Evolutionary conservation across 2,329 filamentous ascomycete species (phyloP).

Genomic region (Ophiostoma piceae): DNA sequence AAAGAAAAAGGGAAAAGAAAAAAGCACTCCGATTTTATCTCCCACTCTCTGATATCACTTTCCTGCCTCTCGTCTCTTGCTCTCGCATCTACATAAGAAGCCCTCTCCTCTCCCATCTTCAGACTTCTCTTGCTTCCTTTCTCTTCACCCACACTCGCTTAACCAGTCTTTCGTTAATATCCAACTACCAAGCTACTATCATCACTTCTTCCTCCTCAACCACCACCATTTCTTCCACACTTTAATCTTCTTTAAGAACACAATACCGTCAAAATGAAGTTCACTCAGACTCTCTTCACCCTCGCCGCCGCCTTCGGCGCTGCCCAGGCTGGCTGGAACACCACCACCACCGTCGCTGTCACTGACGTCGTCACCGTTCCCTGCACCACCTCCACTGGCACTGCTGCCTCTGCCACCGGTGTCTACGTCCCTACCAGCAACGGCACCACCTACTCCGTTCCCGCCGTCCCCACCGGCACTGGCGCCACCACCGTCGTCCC

Average conservation of each 20-base stretch:
- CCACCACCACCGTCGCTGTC: slow-evolving; percentile 8
- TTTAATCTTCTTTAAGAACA: neutral
- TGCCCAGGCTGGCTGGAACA: slow-evolving; percentile 16
- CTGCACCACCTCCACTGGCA: slow-evolving; percentile 21
- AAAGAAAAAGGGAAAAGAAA: neutral
- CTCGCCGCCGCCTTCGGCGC: slow-evolving; percentile 23
- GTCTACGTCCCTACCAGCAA: slow-evolving; percentile 16
- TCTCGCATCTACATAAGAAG: slow-evolving; percentile 12
- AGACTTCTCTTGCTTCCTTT: neutral
- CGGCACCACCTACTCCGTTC: slow-evolving; percentile 15
- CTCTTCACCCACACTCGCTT: slow-evolving; percentile 21
- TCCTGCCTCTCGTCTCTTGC: neutral
- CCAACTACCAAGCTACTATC: slow-evolving; percentile 1
- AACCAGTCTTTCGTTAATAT: slow-evolving; percentile 23
- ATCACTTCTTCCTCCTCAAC: neutral
- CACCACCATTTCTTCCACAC: neutral
- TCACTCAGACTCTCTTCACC: slow-evolving; percentile 19
- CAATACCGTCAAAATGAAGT: slow-evolving; percentile 25
- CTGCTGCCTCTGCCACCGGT: slow-evolving; percentile 11
- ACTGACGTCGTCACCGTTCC: slow-evolving; percentile 18
- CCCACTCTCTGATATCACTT: neutral
- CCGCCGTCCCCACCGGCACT: neutral
- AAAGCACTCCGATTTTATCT: neutral
- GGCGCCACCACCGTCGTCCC: slow-evolving; percentile 8
- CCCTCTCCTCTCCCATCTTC: slow-evolving; percentile 4